Conservation (phyloP, 2,329 filamentous ascomycete species). For the Cladosporium sp. region DNA sequence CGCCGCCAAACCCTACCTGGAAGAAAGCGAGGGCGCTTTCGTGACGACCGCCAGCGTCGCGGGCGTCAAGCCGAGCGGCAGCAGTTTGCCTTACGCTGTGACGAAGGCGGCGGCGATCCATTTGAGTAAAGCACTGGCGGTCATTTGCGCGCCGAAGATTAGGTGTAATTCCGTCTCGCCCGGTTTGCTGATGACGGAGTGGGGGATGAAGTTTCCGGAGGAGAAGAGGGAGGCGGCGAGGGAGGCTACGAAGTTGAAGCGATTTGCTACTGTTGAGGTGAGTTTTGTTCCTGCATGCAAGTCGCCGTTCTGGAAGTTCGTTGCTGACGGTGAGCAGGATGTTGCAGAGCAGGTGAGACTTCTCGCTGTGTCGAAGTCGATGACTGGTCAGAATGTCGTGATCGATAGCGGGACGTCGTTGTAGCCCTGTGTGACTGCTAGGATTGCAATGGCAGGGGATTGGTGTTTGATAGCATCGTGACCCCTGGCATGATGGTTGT, state of each 20-base stretch:
- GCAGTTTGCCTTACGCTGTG: conserved; percentile 45
- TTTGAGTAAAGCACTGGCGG: conserved; percentile 52
- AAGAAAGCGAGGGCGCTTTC: conserved; percentile 56
- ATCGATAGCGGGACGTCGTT: conserved; percentile 43
- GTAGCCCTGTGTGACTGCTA: too few relatives aligned
- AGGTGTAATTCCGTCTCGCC: conserved; percentile 58
- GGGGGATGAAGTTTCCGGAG: conserved; percentile 46
- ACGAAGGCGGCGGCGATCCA: conserved; percentile 45
- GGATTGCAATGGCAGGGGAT: too few relatives aligned
- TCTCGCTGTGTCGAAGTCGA: conserved; percentile 46
- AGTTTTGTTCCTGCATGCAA: conserved; percentile 1
- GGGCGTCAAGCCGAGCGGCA: conserved; percentile 61
- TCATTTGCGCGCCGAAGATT: conserved; percentile 51
- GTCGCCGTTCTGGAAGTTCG: not conserved
- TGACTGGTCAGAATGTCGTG: conserved; percentile 51
- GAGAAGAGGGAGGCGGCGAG: conserved; percentile 41
- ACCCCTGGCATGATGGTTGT: too few relatives aligned
- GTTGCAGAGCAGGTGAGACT: conserved; percentile 52
- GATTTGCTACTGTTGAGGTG: conserved; percentile 53
- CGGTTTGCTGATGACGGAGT: conserved; percentile 45
- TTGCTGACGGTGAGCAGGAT: conserved; percentile 34
- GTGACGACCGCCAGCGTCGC: conserved; percentile 62
- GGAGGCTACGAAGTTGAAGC: conserved; percentile 43
- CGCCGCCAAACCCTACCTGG: conserved; percentile 51
- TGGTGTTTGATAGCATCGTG: too few relatives aligned